Evolutionary conservation across 768 basidiomycete genomes (phyloP), one percentile per base, ranked within the genome.

Genomic region (Mycena olivaceomarginata): DNA sequence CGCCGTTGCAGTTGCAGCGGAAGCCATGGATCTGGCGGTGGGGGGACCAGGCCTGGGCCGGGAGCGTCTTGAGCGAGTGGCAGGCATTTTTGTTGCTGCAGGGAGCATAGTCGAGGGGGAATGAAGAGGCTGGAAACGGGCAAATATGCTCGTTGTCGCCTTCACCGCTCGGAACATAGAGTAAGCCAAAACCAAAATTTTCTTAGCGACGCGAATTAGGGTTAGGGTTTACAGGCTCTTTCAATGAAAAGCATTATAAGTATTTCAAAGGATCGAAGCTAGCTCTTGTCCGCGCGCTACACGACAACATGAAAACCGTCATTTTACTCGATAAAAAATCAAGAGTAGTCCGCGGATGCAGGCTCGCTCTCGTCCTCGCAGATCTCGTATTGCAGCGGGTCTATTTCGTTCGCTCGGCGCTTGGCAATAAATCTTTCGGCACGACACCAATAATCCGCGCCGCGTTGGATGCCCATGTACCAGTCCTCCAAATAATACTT

Each of bases 71-170:
- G 75, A 56, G 31, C 78, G 78, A 37, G 68, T 46, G 2, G 78
- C 75, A 7, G 78, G 75, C 72, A 76, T 74, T 63, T 40, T 67
- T 37, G 74, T 40, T 15, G 72, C 64, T 11, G 68, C 48, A 62
- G 78, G 64, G 62, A 70, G 53, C 78, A 73, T 67, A 37, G 15
- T 25, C 40, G 69, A 60, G 22, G 31, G n/a, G 3, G 56, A 48
- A 2, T 53, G 70, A 56, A 69, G 41, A 48, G 59, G 57, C 5
- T 41, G 60, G 71, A 45, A 40, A n/a, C 77, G 67, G 63, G 73
- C 71, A 20, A 78, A 67, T 39, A 72, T 72, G 48, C 70, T 72
- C 67, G 74, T 56, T 25, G 74, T 72, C 65, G 74, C 53, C 76
- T 69, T 69, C 60, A 71, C 71, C 41, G 62, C 57, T 53, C 63